These are phyloP conservation scores for Scheffersomyces lignosus DNA, from an alignment of 805 yeast genomes.

Conservation along the genomic window DNA sequence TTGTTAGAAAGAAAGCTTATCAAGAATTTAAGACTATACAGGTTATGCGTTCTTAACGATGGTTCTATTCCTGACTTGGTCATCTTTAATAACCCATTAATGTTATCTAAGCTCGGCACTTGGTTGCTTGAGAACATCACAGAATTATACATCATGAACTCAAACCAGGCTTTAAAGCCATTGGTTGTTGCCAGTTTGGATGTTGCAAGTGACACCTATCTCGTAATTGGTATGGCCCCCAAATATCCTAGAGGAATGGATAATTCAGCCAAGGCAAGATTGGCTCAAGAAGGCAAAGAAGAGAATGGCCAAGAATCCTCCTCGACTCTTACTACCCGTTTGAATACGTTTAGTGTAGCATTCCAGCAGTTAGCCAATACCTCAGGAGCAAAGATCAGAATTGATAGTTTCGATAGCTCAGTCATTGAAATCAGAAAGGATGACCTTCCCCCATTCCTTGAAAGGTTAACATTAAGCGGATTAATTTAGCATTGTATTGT, in stretches of 20 bases:
- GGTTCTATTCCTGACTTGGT: constrained; percentile 71
- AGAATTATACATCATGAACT: constrained; percentile 56
- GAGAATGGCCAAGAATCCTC: constrained; percentile 24
- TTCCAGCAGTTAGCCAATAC: constrained; percentile 84
- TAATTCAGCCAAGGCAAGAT: constrained; percentile 33
- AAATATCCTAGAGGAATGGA: constrained; percentile 58
- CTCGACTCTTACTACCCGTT: constrained; percentile 48
- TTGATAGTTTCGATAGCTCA: constrained; percentile 93
- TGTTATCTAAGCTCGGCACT: constrained; percentile 77
- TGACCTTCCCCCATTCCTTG: constrained; percentile 85
- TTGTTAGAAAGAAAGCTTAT: constrained; percentile 79
- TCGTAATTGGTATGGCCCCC: constrained; percentile 89
- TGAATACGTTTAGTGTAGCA: constrained; percentile 86
- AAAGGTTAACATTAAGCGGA: constrained; percentile 76
- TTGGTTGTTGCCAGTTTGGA: constrained; percentile 84
- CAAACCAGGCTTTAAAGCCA: constrained; percentile 55
- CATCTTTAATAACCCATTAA: constrained; percentile 81
- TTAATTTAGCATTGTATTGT: constrained; percentile 19
- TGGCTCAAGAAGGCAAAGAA: constrained; percentile 20
- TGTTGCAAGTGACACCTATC: constrained; percentile 67
- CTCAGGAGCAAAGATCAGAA: constrained; percentile 84
- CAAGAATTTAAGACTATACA: constrained; percentile 74
- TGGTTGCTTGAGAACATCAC: constrained; percentile 92
- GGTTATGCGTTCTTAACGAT: constrained; percentile 86
- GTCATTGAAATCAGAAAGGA: constrained; percentile 87